These are phyloP conservation scores for Ascoidea rubescens DNA, from an alignment of 805 yeast genomes.

Conservation along the genomic window DNA sequence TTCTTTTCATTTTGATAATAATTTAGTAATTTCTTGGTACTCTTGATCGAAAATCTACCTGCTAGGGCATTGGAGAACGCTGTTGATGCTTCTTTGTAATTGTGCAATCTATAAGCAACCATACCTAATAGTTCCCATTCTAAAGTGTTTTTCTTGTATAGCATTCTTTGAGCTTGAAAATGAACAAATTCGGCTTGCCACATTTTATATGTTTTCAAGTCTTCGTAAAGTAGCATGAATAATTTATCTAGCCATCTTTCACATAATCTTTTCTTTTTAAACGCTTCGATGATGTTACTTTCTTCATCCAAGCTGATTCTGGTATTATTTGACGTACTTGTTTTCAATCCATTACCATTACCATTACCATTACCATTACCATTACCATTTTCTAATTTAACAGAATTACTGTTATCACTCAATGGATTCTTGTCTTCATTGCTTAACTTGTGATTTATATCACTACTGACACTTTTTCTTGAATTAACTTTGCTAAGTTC, in stretches of 20 bases:
- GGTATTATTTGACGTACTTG: conserved; percentile 4
- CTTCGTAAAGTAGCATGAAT: conserved; percentile 58
- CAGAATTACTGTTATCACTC: not conserved
- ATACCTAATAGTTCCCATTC: conserved; percentile 92
- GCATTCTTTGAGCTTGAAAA: conserved; percentile 76
- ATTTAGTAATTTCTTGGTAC: conserved; percentile 60
- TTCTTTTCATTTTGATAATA: conserved; percentile 41
- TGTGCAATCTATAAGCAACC: conserved; percentile 76
- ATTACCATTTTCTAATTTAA: not conserved
- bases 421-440: too few relatives aligned
- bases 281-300: conserved; percentile 21
- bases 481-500: not conserved
- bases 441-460: too few relatives aligned
- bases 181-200: conserved; percentile 90
- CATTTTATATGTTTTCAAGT: conserved; percentile 69
- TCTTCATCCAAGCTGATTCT: conserved; percentile 5
- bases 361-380: conserved; percentile 2
- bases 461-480: not conserved
- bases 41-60: conserved; percentile 67
- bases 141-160: conserved; percentile 59
- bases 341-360: too few relatives aligned
- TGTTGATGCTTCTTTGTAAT: conserved; percentile 71
- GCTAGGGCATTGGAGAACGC: conserved; percentile 67
- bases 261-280: conserved; percentile 52
- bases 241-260: conserved; percentile 65